These are phyloP conservation scores for Ogataea ganodermae DNA, from an alignment of 805 yeast species.

Conservation along the genomic window DNA sequence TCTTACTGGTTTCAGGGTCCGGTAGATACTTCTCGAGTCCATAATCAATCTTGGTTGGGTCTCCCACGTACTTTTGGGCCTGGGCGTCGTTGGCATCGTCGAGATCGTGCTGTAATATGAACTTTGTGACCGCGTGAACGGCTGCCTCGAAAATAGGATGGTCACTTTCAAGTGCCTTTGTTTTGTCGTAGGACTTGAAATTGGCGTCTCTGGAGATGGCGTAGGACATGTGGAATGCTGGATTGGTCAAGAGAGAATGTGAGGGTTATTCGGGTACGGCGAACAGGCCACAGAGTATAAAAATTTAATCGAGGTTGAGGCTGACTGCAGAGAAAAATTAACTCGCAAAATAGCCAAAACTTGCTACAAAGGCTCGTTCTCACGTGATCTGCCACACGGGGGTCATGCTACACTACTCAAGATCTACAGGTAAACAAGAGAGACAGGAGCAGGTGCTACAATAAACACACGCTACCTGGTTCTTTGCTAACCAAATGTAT, in stretches of 20 bases:
- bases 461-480: neutral
- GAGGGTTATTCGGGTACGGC: neutral
- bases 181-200: conserved; percentile 8
- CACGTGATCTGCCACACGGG: no score
- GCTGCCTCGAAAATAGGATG: conserved; percentile 10
- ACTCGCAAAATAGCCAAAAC: no score
- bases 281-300: neutral
- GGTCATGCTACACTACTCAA: no score
- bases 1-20: neutral
- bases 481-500: conserved; percentile 16
- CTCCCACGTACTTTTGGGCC: conserved; percentile 1
- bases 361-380: no score
- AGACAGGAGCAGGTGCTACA: no score
- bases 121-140: conserved; percentile 7
- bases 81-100: neutral
- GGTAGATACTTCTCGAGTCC: conserved; percentile 3
- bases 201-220: conserved; percentile 17
- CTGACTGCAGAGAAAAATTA: no score
- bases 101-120: conserved; percentile 15
- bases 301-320: neutral
- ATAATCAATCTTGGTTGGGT: conserved; percentile 5
- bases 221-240: conserved; percentile 11
- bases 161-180: conserved; percentile 11
- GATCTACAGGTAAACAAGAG: no score
- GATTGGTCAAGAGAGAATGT: neutral